Base-by-base conservation (phyloP, 129 eudicot genomes). In the carrot (Daucus carota) region DNA sequence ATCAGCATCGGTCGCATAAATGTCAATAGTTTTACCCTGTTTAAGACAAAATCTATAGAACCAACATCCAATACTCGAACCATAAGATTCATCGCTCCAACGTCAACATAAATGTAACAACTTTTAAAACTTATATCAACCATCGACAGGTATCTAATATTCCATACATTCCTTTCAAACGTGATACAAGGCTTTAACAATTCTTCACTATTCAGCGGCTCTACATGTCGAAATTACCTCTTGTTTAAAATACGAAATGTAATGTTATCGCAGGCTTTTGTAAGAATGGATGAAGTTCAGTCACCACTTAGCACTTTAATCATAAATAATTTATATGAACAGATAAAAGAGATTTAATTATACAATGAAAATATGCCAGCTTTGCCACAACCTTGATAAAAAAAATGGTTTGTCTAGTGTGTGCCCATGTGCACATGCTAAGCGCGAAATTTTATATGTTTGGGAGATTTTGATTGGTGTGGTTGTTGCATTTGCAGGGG, bases 51-150 rank as follows among this genome's bases (percentile, higher is more conserved):
- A 69, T 44, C 81, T 87, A 68, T 73, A 80, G 72, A 92, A 92
- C 96, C 97, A 92, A 5, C 89, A 78, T 11, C 90, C 97, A 62
- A 92, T 89, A 42, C 96, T 92, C 1, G 90, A 89, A 18, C 87
- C 90, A 16, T 87, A 89, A n/a, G n/a, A 45, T 78, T 83, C 74
- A 82, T 75, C 9, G 93, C 86, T 15, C 97, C 93, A 16, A 89
- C 90, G 36, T 89, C 97, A 3, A 92, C 79, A 60, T 92, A 92
- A 14, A 89, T 45, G 42, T 92, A 89, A 69, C 87, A 46, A 8
- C 78, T 76, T 74, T 86, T 89, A 26, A 89, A 92, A 20, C 89
- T 80, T 1, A 89, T 85, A 75, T 87, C 96, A 40, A 73, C 89
- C 88, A 89, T 83, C 6, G 85, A 68, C 60, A 92, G 80, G 66